Base-by-base conservation (phyloP, 1,139 yeast genomes). In the Candida frijolesensis region DNA sequence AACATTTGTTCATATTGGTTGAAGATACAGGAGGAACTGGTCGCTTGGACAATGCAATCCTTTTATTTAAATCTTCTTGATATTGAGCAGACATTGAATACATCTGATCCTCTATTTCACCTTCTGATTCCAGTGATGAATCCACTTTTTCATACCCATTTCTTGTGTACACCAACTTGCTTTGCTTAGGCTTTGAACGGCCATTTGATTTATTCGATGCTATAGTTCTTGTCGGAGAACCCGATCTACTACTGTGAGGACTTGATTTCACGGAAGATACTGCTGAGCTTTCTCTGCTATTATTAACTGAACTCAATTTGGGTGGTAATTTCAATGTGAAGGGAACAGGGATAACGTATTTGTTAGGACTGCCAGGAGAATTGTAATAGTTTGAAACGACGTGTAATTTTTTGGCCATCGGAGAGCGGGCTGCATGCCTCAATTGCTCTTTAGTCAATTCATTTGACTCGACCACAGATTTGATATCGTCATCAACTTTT, bases 301-400 rank as follows among this genome's bases (percentile, higher is more conserved):
- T 14, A 19, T 67, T 68, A 38, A 60, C 62, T 2, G 68, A 67
- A 51, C 75, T 70, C 48, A 76, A 63, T 53, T 69, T 73, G 3
- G 81, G 81, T 1, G 81, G 81, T 42, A 76, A 59, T 41, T 66
- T 66, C 42, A 76, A 60, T 4, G 77, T 69, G 57, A 76, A 74
- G 6, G 81, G 81, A 42, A 76, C 71, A 5, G 81, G 80, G 34
- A 76, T 75, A 5, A 70, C 71, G 53, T 75, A 71, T 48, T 65
- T 64, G 15, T 22, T 32, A 15, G 35, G 30, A 43, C 62, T 63
- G 5, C 64, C 57, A 22, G 60, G 51, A 27, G 66, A 61, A 49
- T 64, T 59, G 33, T 50, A 40, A 32, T 39, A 11, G 10, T 35
- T 33, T 8, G 55, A 43, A 39, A 58, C 51, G 37, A 76, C 68